A percentile compares a stretch with the other conserved stretches of the same genome.
These are phyloP conservation scores for Daldinia caldariorum DNA, from an alignment of 495 filamentous ascomycete genomes.

Conservation along the genomic window DNA sequence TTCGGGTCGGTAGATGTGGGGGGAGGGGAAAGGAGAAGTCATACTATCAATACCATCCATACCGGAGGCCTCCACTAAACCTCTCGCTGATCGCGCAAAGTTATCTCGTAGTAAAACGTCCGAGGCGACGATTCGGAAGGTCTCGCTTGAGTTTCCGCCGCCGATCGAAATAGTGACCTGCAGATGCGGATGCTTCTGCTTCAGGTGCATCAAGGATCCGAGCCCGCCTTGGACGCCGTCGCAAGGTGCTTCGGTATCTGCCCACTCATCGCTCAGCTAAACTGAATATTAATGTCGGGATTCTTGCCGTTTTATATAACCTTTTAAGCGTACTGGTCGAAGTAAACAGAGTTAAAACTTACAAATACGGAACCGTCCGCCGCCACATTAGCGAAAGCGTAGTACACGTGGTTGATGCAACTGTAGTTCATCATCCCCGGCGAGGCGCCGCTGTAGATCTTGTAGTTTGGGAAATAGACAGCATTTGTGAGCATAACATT, in stretches of 20 bases:
- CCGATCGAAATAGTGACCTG: conserved; percentile 88
- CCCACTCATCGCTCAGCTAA: conserved; percentile 87
- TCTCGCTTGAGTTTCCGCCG: conserved; percentile 80
- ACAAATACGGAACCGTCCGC: conserved; percentile 86
- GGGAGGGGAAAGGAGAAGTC: conserved; percentile 32
- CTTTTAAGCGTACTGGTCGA: conserved; percentile 8
- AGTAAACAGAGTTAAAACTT: conserved; percentile 46
- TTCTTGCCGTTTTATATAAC: conserved; percentile 27
- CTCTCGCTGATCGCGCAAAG: conserved; percentile 77
- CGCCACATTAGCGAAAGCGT: conserved; percentile 87
- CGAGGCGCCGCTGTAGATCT: conserved; percentile 78
- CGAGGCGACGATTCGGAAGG: conserved; percentile 77
- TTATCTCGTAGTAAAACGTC: conserved; percentile 68
- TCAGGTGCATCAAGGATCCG: conserved; percentile 77
- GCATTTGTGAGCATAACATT: conserved; percentile 73
- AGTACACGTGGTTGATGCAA: conserved; percentile 80
- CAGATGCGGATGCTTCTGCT: conserved; percentile 77
- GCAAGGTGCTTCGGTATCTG: conserved; percentile 80
- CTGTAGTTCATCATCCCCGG: conserved; percentile 77
- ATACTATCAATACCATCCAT: conserved; percentile 90
- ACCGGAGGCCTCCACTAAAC: conserved; percentile 76
- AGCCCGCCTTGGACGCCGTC: conserved; percentile 82
- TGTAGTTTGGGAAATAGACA: conserved; percentile 91
- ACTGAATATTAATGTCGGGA: conserved; percentile 42
- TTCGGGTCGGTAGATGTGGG: background rate